A percentile compares a stretch with the other conserved stretches of the same genome.
phyloP scores from a whole-genome alignment of 768 basidiomycete genomes.

The Floccularia luteovirens region DNA sequence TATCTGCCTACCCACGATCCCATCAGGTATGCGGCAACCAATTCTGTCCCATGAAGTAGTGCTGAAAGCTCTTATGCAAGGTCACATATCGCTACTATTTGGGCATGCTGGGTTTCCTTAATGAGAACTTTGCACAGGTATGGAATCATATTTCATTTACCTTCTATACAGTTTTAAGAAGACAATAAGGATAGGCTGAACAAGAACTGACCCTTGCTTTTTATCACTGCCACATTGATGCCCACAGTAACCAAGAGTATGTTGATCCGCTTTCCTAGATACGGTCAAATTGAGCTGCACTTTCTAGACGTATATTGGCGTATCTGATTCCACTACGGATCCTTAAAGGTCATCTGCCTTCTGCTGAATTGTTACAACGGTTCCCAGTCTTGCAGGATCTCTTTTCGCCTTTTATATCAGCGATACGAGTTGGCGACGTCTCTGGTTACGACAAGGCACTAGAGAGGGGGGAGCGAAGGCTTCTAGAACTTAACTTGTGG shows the following conservation, averaged over 20 bases:
- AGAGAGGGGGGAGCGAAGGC: slow-evolving; percentile 56
- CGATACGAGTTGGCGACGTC: slow-evolving; percentile 74
- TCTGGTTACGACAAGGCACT: slow-evolving; percentile 76
- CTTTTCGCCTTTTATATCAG: slow-evolving; percentile 73
- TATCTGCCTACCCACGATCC: slow-evolving; percentile 69
- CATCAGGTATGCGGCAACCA: slow-evolving; percentile 63
- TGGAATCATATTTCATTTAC: slow-evolving; percentile 5
- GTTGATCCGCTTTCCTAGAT: slow-evolving; percentile 11
- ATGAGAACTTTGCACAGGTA: slow-evolving; percentile 85
- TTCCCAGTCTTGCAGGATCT: slow-evolving; percentile 70
- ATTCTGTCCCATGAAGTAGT: background rate
- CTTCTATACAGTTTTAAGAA: background rate
- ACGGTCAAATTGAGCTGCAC: background rate
- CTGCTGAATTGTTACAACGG: slow-evolving; percentile 55
- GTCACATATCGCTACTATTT: slow-evolving; percentile 94
- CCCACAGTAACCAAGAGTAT: slow-evolving; percentile 79
- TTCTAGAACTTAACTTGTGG: slow-evolving; percentile 85
- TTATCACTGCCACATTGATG: slow-evolving; percentile 66
- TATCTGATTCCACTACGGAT: slow-evolving; percentile 89
- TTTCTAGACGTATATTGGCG: slow-evolving; percentile 74
- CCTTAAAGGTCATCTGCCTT: slow-evolving; percentile 81
- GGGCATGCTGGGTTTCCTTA: slow-evolving; percentile 90
- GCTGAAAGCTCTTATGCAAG: slow-evolving; percentile 24
- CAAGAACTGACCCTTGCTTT: slow-evolving; percentile 84
- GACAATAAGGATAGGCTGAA: slow-evolving; percentile 48